phyloP scores from a whole-genome alignment of 352 stramenopile species.

The Phytophthora uliginosa region DNA sequence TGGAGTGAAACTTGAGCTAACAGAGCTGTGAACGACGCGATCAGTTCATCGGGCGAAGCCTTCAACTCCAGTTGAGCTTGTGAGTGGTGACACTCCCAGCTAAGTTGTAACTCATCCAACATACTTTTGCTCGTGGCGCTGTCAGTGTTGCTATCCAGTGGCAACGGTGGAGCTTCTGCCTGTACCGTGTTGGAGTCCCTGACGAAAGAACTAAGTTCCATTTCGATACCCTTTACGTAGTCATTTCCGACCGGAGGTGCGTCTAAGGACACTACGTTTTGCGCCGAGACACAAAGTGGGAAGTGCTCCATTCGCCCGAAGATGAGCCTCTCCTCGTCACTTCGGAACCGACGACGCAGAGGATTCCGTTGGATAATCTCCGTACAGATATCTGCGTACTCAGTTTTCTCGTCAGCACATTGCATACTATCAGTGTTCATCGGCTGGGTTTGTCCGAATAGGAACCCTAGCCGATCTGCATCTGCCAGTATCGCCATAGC shows the following conservation, averaged over 20 bases:
- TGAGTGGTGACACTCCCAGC: slow-evolving; percentile 50
- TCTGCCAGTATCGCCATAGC: slow-evolving; percentile 36
- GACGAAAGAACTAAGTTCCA: slow-evolving; percentile 23
- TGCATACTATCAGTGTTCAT: background rate
- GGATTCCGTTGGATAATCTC: slow-evolving; percentile 25
- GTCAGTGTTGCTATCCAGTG: slow-evolving; percentile 25
- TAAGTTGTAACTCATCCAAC: slow-evolving; percentile 49
- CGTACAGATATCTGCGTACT: slow-evolving; percentile 33
- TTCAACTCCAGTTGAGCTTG: slow-evolving; percentile 25
- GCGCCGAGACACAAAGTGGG: background rate
- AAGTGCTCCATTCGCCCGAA: slow-evolving; percentile 13
- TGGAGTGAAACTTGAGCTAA: slow-evolving; percentile 28
- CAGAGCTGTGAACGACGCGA: slow-evolving; percentile 15
- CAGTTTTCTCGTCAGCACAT: slow-evolving; percentile 19
- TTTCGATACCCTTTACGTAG: slow-evolving; percentile 32
- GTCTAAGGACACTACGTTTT: slow-evolving; percentile 7
- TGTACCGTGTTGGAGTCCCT: background rate
- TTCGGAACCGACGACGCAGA: slow-evolving; percentile 31
- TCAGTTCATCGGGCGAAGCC: background rate
- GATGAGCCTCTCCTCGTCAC: slow-evolving; percentile 25
- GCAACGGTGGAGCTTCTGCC: slow-evolving; percentile 17
- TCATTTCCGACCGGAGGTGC: slow-evolving; percentile 16
- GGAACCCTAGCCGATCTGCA: slow-evolving; percentile 40
- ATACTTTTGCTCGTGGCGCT: slow-evolving; percentile 48
- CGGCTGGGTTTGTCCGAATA: background rate